Evolutionary conservation across 78 protist species (phyloP).

Genomic region (Dictyostelium capitatum): DNA sequence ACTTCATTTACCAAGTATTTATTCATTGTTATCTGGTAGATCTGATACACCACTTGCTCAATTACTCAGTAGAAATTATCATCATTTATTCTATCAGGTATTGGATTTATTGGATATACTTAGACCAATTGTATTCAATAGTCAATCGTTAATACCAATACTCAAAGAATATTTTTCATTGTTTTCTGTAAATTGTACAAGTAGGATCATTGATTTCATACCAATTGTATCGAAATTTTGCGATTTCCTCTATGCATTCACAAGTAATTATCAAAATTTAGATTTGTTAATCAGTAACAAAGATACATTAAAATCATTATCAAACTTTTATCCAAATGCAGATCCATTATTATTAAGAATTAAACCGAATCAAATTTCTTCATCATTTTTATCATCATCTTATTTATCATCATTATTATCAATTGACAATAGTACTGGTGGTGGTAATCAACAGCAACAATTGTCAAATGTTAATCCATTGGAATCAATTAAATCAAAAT

Average conservation of each 20-base stretch:
- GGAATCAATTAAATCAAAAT: slow-evolving; percentile 19
- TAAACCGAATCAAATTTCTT: slow-evolving; percentile 19
- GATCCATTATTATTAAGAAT: background rate
- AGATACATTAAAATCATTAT: slow-evolving; percentile 13
- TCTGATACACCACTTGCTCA: slow-evolving; percentile 1
- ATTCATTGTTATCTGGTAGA: slow-evolving; percentile 28
- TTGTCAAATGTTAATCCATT: background rate
- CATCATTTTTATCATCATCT: background rate
- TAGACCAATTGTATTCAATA: slow-evolving; percentile 33
- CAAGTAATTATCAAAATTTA: slow-evolving; percentile 20
- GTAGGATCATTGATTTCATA: slow-evolving; percentile 18
- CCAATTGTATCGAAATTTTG: slow-evolving; percentile 25
- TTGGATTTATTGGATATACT: slow-evolving; percentile 56
- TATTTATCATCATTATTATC: slow-evolving; percentile 17
- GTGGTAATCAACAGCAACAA: background rate
- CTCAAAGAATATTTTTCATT: slow-evolving; percentile 51
- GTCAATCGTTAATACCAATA: slow-evolving; percentile 22
- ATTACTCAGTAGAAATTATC: slow-evolving; percentile 51
- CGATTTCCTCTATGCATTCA: slow-evolving; percentile 23
- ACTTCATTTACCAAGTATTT: slow-evolving; percentile 29
- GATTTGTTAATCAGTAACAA: background rate
- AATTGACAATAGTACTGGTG: background rate
- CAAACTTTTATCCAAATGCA: slow-evolving; percentile 44
- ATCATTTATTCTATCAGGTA: slow-evolving; percentile 36
- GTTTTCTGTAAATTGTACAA: slow-evolving; percentile 5